Conservation (phyloP, 1,139 yeast genomes). For the Blastobotrys elegans region DNA sequence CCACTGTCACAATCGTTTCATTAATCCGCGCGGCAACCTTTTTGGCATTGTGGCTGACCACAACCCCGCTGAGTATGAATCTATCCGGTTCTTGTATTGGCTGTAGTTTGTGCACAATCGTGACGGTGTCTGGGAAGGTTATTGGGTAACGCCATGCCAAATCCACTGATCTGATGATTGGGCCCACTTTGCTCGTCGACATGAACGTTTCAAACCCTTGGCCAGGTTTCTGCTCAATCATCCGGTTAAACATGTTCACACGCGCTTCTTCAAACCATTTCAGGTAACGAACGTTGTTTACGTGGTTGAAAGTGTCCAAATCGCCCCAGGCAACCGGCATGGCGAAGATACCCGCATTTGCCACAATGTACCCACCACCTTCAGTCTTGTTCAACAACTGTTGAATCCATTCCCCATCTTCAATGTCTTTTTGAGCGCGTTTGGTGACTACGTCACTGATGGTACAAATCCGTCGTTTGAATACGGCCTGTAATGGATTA, state of each 20-base stretch:
- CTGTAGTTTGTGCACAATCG: conserved; percentile 31
- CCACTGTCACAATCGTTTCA: conserved; percentile 34
- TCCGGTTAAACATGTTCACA: conserved; percentile 27
- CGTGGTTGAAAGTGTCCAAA: conserved; percentile 32
- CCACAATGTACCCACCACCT: conserved; percentile 28
- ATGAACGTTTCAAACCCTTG: conserved; percentile 25
- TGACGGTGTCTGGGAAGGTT: conserved; percentile 31
- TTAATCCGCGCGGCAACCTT: conserved; percentile 34
- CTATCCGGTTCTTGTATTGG: conserved; percentile 26
- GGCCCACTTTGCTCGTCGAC: conserved; percentile 29
- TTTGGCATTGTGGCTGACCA: conserved; percentile 33
- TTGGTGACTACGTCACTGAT: background rate
- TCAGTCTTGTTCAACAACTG: conserved; percentile 25
- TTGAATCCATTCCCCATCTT: conserved; percentile 24
- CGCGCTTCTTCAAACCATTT: conserved; percentile 37
- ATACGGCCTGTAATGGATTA: no score
- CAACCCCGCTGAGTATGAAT: conserved; percentile 32
- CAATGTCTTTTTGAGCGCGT: conserved; percentile 3
- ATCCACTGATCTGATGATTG: conserved; percentile 32
- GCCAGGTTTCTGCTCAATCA: conserved; percentile 16
- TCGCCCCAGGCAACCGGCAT: conserved; percentile 34
- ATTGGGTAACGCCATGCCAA: conserved; percentile 35
- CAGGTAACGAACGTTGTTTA: conserved; percentile 33
- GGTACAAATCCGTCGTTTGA: no score
- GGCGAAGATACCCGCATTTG: conserved; percentile 26